Evolutionary conservation across 2,329 filamentous ascomycete species (phyloP).

Genomic region (Penicillium sp.): DNA sequence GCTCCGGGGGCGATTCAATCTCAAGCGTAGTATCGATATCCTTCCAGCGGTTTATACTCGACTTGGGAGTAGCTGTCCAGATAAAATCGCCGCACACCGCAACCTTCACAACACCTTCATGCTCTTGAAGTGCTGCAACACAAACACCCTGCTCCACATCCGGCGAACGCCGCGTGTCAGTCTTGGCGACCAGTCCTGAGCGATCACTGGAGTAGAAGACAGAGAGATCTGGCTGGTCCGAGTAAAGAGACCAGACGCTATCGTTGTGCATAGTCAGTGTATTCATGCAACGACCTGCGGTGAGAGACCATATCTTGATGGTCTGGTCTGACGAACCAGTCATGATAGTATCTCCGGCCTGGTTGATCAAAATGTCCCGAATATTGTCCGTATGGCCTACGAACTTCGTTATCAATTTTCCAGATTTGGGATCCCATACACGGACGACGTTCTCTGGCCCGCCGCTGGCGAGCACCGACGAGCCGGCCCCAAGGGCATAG

Average conservation of each 20-base stretch:
- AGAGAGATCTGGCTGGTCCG: conserved; percentile 78
- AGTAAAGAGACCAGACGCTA: conserved; percentile 94
- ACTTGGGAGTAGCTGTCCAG: conserved; percentile 87
- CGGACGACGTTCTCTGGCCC: conserved; percentile 92
- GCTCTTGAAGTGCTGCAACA: conserved; percentile 87
- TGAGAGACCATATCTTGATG: conserved; percentile 97
- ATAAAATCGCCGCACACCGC: conserved; percentile 70
- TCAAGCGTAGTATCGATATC: conserved; percentile 79
- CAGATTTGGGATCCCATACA: conserved; percentile 86
- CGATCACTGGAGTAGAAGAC: conserved; percentile 95
- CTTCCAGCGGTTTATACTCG: conserved; percentile 88
- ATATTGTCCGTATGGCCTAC: conserved; percentile 96
- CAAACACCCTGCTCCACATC: conserved; percentile 87
- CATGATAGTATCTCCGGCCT: conserved; percentile 86
- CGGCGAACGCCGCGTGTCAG: conserved; percentile 74
- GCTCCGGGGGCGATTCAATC: conserved; percentile 53
- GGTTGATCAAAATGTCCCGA: conserved; percentile 83
- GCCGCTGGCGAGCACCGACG: conserved; percentile 82
- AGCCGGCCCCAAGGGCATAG: conserved; percentile 81
- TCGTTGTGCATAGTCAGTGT: conserved; percentile 99
- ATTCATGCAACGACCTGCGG: conserved; percentile 93
- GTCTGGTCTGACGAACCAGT: conserved; percentile 95
- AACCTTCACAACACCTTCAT: conserved; percentile 67
- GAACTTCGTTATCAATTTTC: conserved; percentile 91
- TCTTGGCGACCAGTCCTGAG: conserved; percentile 92